Conservation (phyloP, 2,329 filamentous ascomycete species). For the Ophiostoma tasmaniense region DNA sequence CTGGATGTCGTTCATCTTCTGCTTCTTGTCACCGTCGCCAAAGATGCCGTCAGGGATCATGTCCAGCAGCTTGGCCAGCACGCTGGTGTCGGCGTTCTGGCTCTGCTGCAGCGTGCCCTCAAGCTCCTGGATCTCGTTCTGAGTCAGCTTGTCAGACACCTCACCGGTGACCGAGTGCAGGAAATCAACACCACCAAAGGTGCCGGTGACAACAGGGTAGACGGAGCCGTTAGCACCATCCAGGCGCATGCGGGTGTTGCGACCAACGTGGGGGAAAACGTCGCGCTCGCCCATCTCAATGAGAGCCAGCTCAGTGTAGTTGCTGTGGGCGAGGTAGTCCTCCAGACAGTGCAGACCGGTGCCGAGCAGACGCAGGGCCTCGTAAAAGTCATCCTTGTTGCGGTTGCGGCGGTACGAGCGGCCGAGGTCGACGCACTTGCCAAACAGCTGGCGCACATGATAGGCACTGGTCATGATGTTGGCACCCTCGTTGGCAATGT, state of each 20-base stretch:
- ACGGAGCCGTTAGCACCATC: conserved; percentile 57
- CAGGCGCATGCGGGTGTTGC: conserved; percentile 61
- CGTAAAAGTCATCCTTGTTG: conserved; percentile 71
- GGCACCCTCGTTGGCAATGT: conserved; percentile 76
- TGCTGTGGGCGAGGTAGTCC: conserved; percentile 86
- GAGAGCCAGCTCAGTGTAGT: conserved; percentile 80
- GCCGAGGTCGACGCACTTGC: conserved; percentile 68
- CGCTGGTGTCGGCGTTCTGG: conserved; percentile 56
- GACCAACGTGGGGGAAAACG: conserved; percentile 81
- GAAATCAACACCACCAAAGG: conserved; percentile 92
- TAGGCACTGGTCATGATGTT: conserved; percentile 75
- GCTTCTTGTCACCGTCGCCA: conserved; percentile 63
- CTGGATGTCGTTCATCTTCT: conserved; percentile 72
- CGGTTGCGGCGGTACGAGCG: conserved; percentile 59
- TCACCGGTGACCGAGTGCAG: conserved; percentile 74
- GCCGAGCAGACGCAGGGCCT: conserved; percentile 76
- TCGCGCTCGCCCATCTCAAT: conserved; percentile 76
- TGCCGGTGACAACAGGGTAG: conserved; percentile 80
- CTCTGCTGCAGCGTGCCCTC: conserved; percentile 69
- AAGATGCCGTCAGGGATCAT: conserved; percentile 77
- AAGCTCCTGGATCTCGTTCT: conserved; percentile 82
- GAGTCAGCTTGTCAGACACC: conserved; percentile 79
- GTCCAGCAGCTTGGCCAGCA: conserved; percentile 70
- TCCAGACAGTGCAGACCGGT: conserved; percentile 86
- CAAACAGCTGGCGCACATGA: conserved; percentile 66